phyloP scores from a whole-genome alignment of 31 red algal genomes.

The Odonthalia washingtoniensis region DNA sequence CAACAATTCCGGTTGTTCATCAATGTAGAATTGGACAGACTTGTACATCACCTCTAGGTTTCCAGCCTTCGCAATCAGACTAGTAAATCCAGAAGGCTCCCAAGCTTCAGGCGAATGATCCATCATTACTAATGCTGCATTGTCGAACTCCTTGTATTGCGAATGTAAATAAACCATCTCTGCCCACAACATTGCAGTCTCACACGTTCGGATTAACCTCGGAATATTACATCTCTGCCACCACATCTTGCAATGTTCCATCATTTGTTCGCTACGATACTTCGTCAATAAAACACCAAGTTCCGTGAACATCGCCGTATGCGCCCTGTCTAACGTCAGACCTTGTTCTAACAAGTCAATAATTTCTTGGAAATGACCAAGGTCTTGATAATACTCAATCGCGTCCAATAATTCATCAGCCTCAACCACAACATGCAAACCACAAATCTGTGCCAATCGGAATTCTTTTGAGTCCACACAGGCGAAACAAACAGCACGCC shows the following conservation, averaged over 20 bases:
- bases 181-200: constrained; percentile 86
- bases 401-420: constrained; percentile 93
- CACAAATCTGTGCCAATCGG: constrained; percentile 95
- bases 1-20: constrained; percentile 91
- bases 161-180: constrained; percentile 93
- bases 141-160: constrained; percentile 97
- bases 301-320: constrained; percentile 97
- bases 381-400: constrained; percentile 93
- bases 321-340: constrained; percentile 86
- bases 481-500: constrained; percentile 94
- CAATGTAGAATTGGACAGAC: constrained; percentile 94
- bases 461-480: constrained; percentile 97
- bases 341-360: constrained; percentile 93
- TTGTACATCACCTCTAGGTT: constrained; percentile 96
- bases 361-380: constrained; percentile 90
- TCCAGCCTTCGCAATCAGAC: constrained; percentile 83
- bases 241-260: constrained; percentile 99
- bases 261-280: constrained; percentile 84
- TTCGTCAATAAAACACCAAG: constrained; percentile 94
- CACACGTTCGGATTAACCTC: constrained; percentile 85
- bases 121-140: constrained; percentile 97
- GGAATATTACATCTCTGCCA: constrained; percentile 91
- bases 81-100: constrained; percentile 70
- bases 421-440: constrained; percentile 90
- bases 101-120: constrained; percentile 90